Evolutionary conservation across 2,329 filamentous ascomycete genomes (phyloP).

Genomic region (Lomentospora prolificans): DNA sequence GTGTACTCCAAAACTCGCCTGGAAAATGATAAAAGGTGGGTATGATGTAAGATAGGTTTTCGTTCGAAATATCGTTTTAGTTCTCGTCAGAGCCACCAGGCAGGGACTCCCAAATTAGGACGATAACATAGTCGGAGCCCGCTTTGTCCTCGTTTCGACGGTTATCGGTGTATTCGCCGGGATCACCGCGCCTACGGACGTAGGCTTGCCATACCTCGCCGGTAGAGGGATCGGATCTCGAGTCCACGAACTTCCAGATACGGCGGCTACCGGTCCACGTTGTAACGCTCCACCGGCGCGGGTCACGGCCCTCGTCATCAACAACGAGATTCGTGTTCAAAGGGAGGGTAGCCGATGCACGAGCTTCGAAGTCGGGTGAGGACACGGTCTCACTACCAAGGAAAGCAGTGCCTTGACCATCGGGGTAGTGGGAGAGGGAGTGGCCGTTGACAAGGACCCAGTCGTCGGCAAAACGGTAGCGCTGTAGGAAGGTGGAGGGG

Average conservation of each 20-base stretch:
- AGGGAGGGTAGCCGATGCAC: not conserved
- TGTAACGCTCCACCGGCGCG: constrained; percentile 11
- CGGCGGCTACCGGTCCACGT: constrained; percentile 17
- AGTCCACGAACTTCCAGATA: constrained; percentile 21
- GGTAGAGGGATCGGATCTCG: constrained; percentile 12
- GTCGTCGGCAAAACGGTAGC: constrained; percentile 33
- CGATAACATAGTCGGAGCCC: constrained; percentile 20
- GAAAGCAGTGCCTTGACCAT: constrained; percentile 15
- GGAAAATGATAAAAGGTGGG: not conserved
- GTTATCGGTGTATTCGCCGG: constrained; percentile 12
- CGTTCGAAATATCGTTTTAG: no score
- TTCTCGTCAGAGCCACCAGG: not conserved
- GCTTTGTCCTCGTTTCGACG: constrained; percentile 15
- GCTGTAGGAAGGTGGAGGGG: constrained; percentile 36
- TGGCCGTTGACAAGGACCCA: constrained; percentile 39
- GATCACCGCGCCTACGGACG: constrained; percentile 15
- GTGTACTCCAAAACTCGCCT: not conserved
- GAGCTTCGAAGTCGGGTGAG: not conserved
- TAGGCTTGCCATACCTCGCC: constrained; percentile 23
- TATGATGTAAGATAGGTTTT: no score
- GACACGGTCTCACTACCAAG: not conserved
- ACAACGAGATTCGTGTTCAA: constrained; percentile 2
- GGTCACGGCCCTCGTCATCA: constrained; percentile 6
- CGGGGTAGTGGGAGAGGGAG: constrained; percentile 32
- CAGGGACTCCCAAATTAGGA: constrained; percentile 21